phyloP scores from a whole-genome alignment of 2,329 filamentous ascomycete genomes.

The Tothia fuscella region DNA sequence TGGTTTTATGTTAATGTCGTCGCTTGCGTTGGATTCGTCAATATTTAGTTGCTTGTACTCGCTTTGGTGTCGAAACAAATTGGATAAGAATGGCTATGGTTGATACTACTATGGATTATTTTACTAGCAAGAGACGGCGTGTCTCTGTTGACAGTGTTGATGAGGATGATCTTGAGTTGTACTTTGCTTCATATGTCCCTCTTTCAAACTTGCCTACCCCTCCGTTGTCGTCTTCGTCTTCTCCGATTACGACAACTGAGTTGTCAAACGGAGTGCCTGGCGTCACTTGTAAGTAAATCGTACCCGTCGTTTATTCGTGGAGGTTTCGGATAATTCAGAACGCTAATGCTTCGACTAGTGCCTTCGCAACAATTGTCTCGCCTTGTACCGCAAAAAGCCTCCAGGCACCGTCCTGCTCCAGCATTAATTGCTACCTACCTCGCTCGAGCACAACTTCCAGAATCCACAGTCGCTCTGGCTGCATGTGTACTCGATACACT shows the following conservation, averaged over 20 bases:
- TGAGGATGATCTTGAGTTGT: slow-evolving; percentile 22
- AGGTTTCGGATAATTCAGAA: neutral
- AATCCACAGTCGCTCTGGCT: slow-evolving; percentile 25
- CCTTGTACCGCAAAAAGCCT: slow-evolving; percentile 24
- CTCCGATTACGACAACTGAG: slow-evolving; percentile 14
- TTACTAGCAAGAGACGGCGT: neutral
- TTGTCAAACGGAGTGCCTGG: neutral
- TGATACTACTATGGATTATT: slow-evolving; percentile 2
- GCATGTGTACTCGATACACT: slow-evolving; percentile 27
- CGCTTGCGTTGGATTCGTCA: neutral
- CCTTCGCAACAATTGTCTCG: slow-evolving; percentile 24
- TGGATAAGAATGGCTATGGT: neutral
- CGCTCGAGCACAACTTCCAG: slow-evolving; percentile 20
- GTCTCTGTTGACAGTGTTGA: neutral
- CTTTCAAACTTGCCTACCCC: slow-evolving; percentile 29
- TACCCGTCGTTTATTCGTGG: neutral
- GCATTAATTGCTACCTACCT: slow-evolving; percentile 20
- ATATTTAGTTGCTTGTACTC: neutral
- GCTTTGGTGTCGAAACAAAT: neutral
- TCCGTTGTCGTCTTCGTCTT: slow-evolving; percentile 14
- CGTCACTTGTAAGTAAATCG: neutral
- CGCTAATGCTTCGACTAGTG: slow-evolving; percentile 15
- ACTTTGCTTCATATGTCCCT: slow-evolving; percentile 27
- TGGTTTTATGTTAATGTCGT: neutral
- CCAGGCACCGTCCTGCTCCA: slow-evolving; percentile 18